Conservation (phyloP, 2,329 filamentous ascomycete species). For the Verticillium dahliae region DNA sequence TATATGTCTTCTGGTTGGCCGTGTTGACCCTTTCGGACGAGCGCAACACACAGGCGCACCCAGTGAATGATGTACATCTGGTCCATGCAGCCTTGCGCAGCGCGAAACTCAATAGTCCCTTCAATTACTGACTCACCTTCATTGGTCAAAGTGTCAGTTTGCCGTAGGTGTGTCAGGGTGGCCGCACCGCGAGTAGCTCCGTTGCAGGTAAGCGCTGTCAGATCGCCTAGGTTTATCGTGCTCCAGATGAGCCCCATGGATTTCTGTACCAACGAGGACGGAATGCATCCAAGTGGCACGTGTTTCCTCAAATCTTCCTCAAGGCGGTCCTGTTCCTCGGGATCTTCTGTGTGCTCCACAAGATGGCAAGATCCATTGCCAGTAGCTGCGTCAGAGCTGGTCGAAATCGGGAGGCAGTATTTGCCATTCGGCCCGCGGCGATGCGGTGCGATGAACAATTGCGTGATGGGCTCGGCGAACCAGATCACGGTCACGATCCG, state of each 20-base stretch:
- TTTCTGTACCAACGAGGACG: not conserved
- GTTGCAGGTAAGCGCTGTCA: not conserved
- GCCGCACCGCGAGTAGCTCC: not conserved
- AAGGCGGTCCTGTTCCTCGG: not conserved
- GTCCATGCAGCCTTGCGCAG: not conserved
- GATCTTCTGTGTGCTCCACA: not conserved
- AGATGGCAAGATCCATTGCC: not conserved
- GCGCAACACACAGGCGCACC: not conserved
- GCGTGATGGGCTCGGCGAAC: constrained; percentile 2
- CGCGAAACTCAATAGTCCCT: not conserved
- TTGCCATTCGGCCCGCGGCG: not conserved
- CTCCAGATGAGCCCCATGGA: not conserved
- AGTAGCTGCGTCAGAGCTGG: not conserved
- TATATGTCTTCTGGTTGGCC: not conserved
- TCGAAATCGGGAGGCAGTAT: not conserved
- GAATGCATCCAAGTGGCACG: not conserved
- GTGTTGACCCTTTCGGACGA: not conserved
- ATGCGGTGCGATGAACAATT: not conserved
- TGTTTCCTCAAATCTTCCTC: not conserved
- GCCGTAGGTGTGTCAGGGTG: not conserved
- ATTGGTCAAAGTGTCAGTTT: not conserved
- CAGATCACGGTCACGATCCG: constrained; percentile 2
- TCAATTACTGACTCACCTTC: not conserved
- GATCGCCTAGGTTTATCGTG: not conserved
- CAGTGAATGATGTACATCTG: not conserved